Percentiles rank a stretch among this genome's conserved stretches.
Conservation (phyloP, 2,329 filamentous ascomycete species). For the Alternaria postmessia region DNA sequence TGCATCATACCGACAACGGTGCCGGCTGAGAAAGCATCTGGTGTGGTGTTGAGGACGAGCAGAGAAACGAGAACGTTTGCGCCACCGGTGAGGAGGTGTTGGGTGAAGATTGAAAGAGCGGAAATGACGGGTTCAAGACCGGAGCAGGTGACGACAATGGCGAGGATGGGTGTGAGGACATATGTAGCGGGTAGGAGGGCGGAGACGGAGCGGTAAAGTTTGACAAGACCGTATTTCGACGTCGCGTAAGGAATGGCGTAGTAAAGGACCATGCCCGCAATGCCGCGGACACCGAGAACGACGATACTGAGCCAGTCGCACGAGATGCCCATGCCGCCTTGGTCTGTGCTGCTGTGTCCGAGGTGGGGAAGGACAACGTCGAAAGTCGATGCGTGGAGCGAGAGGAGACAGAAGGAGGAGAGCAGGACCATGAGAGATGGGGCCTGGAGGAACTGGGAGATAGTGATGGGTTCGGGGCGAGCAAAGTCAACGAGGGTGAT, state of each 20-base stretch:
- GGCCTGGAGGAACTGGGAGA: constrained; percentile 56
- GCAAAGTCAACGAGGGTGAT: constrained; percentile 47
- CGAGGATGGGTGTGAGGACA: constrained; percentile 51
- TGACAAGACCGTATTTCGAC: constrained; percentile 52
- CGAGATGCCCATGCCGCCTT: constrained; percentile 57
- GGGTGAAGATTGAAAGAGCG: constrained; percentile 52
- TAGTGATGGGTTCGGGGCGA: constrained; percentile 53
- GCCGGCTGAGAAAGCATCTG: constrained; percentile 57
- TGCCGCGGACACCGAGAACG: constrained; percentile 52
- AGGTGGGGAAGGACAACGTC: constrained; percentile 59
- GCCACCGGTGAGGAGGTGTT: constrained; percentile 53
- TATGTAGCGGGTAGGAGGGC: constrained; percentile 53
- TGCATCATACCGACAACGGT: constrained; percentile 60
- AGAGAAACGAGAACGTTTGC: constrained; percentile 55
- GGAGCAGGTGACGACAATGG: constrained; percentile 46
- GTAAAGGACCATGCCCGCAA: constrained; percentile 53
- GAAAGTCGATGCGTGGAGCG: constrained; percentile 64
- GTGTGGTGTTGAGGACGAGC: constrained; percentile 58
- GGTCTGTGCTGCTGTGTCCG: constrained; percentile 55
- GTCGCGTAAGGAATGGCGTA: constrained; percentile 49
- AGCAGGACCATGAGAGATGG: constrained; percentile 57
- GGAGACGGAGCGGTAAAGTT: constrained; percentile 54
- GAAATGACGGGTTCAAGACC: constrained; percentile 50
- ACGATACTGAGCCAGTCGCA: constrained; percentile 56
- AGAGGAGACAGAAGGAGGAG: constrained; percentile 61